A percentile compares a stretch with the other conserved stretches of the same genome.
Evolutionary conservation across 257 asterid species (phyloP).

Genomic region (Perilla frutescens): DNA sequence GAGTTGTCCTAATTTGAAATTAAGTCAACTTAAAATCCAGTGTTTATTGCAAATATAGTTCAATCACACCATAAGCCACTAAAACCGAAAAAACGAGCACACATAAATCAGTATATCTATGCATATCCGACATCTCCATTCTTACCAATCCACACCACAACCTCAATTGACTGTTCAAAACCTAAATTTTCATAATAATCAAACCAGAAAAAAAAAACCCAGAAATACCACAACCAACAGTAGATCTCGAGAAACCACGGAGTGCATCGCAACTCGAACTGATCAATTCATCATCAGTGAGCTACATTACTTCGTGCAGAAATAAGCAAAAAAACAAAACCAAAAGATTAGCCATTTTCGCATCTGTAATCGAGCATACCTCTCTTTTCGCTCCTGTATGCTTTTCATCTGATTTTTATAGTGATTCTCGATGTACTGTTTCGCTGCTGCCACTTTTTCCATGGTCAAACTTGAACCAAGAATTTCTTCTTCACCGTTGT

Average conservation of each 20-base stretch:
- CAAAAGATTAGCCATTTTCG: constrained; percentile 17
- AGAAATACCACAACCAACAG: constrained; percentile 29
- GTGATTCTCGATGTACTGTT: constrained; percentile 96
- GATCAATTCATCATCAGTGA: constrained; percentile 25
- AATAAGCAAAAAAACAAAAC: constrained; percentile 20
- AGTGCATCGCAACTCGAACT: constrained; percentile 18
- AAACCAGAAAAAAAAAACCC: background rate
- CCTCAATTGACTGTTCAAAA: constrained; percentile 5
- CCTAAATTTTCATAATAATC: constrained; percentile 32
- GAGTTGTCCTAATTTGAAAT: background rate
- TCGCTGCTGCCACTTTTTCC: constrained; percentile 99
- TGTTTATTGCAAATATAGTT: constrained; percentile 14
- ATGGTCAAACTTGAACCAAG: constrained; percentile 88
- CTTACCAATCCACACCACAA: background rate
- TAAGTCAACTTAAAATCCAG: background rate
- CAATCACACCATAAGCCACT: constrained; percentile 19
- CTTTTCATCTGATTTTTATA: constrained; percentile 95
- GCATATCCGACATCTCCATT: constrained; percentile 16
- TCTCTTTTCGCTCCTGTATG: constrained; percentile 89
- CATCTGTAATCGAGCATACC: constrained; percentile 48
- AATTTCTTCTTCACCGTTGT: constrained; percentile 64
- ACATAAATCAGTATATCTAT: constrained; percentile 8
- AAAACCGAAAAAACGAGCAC: constrained; percentile 8
- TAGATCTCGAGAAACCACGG: constrained; percentile 46
- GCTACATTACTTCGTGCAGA: constrained; percentile 32